Base-by-base conservation (phyloP, 139 green algal genomes). In the Chlamydomonas sp. region DNA sequence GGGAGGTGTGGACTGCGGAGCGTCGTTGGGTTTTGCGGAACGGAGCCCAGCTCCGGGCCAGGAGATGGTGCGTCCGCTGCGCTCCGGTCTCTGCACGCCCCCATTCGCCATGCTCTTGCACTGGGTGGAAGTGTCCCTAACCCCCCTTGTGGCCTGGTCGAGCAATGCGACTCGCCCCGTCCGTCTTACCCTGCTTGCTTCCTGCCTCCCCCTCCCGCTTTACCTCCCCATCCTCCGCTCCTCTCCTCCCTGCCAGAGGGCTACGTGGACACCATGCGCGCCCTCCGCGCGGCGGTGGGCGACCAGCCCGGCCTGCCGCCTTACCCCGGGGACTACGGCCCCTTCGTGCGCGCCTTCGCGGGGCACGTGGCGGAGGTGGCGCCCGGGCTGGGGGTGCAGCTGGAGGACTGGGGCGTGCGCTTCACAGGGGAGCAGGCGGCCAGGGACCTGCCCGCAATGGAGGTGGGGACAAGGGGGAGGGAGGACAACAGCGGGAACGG, bases 331-430 rank as follows among this genome's bases (percentile, higher is more conserved):
- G 83, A 80, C 61, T 87, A 67, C n/a, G 83, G n/a, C 14, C 31
- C 16, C 31, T 87, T 81, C 61, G 80, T 87, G 62, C 72, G 73
- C 62, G 83, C 83, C 31, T 87, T 68, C 61, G 83, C 83, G 31
- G 83, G 83, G 1, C 83, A 87, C 73, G 18, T 87, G 31, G 83
- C 80, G 74, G 80, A 62, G 31, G 62, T 80, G 72, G 73, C 63
- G n/a, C 73, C 62, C 10, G 83, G 73, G 49, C 61, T 87, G n/a
- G 83, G 83, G 3, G 83, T 87, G 83, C 83, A 87, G 83, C 71
- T 87, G 83, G 83, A 87, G 71, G 83, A 87, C 72, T 87, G 83
- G 83, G 83, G 83, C 73, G 83, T 87, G 83, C 62, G 83, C 0
- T 87, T 87, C 61, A 87, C 83, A 4, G 72, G 73, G 2, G 83